Evolutionary conservation across 805 yeast species (phyloP), one percentile per base, ranked within the genome.

Genomic region (Candida berthetii): DNA sequence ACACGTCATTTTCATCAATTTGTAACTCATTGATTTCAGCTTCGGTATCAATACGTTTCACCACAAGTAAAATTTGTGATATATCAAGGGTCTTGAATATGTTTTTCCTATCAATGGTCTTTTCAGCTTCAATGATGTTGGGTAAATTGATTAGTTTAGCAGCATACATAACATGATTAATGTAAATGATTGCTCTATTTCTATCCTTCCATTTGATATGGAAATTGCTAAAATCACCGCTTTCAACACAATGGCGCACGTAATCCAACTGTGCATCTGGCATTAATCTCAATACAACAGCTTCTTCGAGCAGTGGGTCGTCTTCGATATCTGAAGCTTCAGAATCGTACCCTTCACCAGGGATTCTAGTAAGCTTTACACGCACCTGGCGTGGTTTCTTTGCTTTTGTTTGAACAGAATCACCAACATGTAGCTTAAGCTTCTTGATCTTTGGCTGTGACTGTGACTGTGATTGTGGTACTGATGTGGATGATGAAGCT

Each of bases 311-410:
- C 46, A 88, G 65, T 1, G 99, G 98, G 55, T 93, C 97, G 45
- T 89, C 96, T 58, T 93, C 99, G 20, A 87, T 68, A 49, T 91
- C 98, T 0, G 96, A 95, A 16, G 95, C 97, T 54, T 91, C 98
- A 3, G 96, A 84, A 57, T 91, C 99, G 61, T 91, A 91, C 1
- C 98, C 98, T 52, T 91, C 96, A 4, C 96, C 96, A 0, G 95
- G 93, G 3, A 82, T 71, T 51, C 96, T 69, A 4, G 72, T 70
- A 1, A 82, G 78, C 47, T 75, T 76, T 42, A 79, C 71, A 41
- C 78, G 59, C 29, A 27, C 29, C 29, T 27, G 29, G 29, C 29
- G 29, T 27, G n/a, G n/a, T 27, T 27, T 27, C n/a, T 27, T 27
- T 11, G n/a, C 29, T 11, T 27, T 27, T 11, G n/a, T 27, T 27